Base-by-base conservation (phyloP, 495 filamentous ascomycete species). In the Aspergillus mulundensis region DNA sequence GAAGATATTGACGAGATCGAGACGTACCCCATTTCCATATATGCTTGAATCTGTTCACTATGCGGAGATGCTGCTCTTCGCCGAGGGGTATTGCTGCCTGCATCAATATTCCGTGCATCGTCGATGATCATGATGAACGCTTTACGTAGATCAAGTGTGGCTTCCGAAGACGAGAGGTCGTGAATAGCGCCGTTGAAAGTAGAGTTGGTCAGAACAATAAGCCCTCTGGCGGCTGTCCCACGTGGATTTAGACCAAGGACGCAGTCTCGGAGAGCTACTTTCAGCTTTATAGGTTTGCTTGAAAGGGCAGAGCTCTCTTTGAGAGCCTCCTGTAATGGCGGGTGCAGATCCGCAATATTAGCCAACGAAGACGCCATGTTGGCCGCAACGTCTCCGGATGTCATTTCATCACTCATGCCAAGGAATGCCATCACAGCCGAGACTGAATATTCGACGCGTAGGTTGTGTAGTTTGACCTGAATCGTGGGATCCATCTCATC, bases 401-500 rank as follows among this genome's bases (percentile, higher is more conserved):
- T 87, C 7, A 78, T 77, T 38, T 86, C 79, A n/a, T 84, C 82
- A 8, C 77, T 72, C 1, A 92, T 72, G 3, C 83, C 86, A 34
- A 95, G 78, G 14, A 95, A 74, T 41, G 88, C 87, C 75, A 94
- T 87, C 5, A 96, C 63, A 7, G 87, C 89, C 3, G 89, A 78
- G 11, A 97, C 84, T 7, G 84, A 84, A 68, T 99, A 97, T 59
- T 99, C 95, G 18, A 88, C 63, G 50, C 84, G 85, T 12, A 96
- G 50, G 58, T 92, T 89, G 68, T 86, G 85, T 24, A 97, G 67
- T 66, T 95, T 95, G 56, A 97, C 63, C 67, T 92, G 95, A 51
- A 96, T 73, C 12, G 90, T 85, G 0, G 95, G 91, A 53, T 97
- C 92, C 73, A 95, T 89, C 62, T 97, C 95, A 66, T 97, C 91